phyloP scores from a whole-genome alignment of 2,329 filamentous ascomycete species.

The Diaporthe longicolla region DNA sequence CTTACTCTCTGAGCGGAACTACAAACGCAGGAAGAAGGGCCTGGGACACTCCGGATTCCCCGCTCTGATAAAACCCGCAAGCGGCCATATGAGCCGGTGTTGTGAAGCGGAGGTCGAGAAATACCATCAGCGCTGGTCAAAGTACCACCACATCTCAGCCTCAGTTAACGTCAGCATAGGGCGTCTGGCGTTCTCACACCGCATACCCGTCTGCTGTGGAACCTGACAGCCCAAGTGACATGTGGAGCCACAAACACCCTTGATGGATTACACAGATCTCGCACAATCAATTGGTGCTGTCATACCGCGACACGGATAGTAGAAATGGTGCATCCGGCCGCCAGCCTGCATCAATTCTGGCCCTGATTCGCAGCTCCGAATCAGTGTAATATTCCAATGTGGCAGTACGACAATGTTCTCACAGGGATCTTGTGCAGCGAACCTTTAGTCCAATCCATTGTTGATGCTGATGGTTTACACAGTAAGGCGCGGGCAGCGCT shows the following conservation, averaged over 20 bases:
- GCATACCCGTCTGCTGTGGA: slow-evolving; percentile 36
- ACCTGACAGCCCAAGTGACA: slow-evolving; percentile 28
- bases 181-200: slow-evolving; percentile 11
- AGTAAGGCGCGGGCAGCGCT: not conserved
- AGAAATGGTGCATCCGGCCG: not conserved
- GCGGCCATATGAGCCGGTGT: not conserved
- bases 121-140: not conserved
- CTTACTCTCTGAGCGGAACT: not conserved
- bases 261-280: slow-evolving; percentile 18
- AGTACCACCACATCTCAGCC: slow-evolving; percentile 31
- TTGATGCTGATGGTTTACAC: not conserved
- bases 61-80: not conserved
- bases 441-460: not conserved
- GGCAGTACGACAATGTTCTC: not conserved
- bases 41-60: not conserved
- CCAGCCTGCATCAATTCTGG: not conserved
- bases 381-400: not conserved
- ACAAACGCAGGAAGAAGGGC: not conserved
- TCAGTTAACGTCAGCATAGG: not conserved
- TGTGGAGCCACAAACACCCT: slow-evolving; percentile 14
- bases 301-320: slow-evolving; percentile 1
- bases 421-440: not conserved
- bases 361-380: not conserved
- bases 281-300: slow-evolving; percentile 15
- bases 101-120: not conserved